Evolutionary conservation across 768 basidiomycete species (phyloP), one percentile per base, ranked within the genome.

Genomic region (Lentinula detonsa): DNA sequence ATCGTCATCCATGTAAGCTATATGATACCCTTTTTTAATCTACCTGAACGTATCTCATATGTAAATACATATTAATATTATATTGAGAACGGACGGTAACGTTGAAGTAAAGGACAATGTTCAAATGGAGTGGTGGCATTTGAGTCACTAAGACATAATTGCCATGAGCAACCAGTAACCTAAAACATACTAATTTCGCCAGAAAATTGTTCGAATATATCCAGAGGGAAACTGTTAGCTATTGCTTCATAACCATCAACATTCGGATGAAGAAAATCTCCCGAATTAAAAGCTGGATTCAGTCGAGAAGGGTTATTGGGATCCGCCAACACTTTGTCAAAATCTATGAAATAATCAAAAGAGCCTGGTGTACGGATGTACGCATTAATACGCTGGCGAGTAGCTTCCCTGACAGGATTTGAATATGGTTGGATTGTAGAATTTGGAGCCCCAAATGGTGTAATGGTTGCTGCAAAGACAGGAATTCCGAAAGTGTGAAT

Each of bases 401-500:
- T 76, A 40, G 65, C 68, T 67, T 81, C 80, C 49, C 77, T 70
- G 40, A 69, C 67, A 10, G 75, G 71, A 65, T 71, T 71, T 28
- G 72, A 73, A 66, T 79, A 79, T 15, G 74, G 70, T 62, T 75
- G 74, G 15, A 56, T 56, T 60, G 74, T 75, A 23, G 67, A 67
- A 18, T 70, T 66, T 63, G 68, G 71, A 23, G 68, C 67, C 18
- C 66, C 73, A 59, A 72, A 67, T 3, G 81, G 80, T 37, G 81
- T 82, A 66, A 83, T 82, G 1, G 82, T 83, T 21, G 78, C 78
- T 1, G 70, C 81, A 67, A 80, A 80, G 37, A 81, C 70, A 23
- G 78, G 78, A 53, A 82, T 73, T 7, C 74, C 74, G 3, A 68
- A 63, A 0, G 78, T 72, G 64, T 79, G 79, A 16, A 77, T 70